Evolutionary conservation across 768 basidiomycete species (phyloP).

Genomic region (Cyclocybe aegerita): DNA sequence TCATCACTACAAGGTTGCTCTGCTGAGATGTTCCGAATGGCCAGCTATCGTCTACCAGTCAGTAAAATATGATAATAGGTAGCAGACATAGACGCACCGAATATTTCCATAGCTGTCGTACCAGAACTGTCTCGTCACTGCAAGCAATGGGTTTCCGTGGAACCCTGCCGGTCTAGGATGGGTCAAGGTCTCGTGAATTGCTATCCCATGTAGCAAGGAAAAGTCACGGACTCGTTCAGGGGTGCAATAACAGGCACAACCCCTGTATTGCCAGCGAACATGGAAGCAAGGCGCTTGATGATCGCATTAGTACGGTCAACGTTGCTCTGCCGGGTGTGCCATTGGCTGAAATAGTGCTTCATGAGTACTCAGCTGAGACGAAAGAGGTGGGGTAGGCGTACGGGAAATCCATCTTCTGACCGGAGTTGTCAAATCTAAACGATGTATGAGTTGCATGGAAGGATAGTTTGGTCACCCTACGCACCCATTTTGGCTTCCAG

Average conservation of each 20-base stretch:
- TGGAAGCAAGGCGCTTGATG: conserved; percentile 59
- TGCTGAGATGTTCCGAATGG: conserved; percentile 29
- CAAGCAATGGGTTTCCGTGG: conserved; percentile 48
- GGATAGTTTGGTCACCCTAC: not conserved
- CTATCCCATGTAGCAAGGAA: not conserved
- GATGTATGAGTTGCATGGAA: not conserved
- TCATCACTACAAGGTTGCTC: conserved; percentile 65
- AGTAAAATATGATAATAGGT: not conserved
- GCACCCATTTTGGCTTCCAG: conserved; percentile 84
- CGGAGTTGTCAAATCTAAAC: conserved; percentile 79
- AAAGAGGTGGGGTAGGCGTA: conserved; percentile 21
- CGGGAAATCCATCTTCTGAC: conserved; percentile 60
- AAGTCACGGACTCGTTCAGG: conserved; percentile 65
- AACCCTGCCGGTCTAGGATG: conserved; percentile 69
- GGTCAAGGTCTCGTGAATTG: not conserved
- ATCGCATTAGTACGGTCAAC: conserved; percentile 66
- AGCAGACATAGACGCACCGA: conserved; percentile 39
- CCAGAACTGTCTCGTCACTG: conserved; percentile 60
- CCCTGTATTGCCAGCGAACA: conserved; percentile 51
- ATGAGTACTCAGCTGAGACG: conserved; percentile 1
- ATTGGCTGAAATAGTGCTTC: conserved; percentile 34
- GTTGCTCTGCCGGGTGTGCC: conserved; percentile 68
- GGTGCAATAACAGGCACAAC: conserved; percentile 72
- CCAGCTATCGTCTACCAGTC: not conserved
- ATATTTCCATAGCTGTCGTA: conserved; percentile 73